A percentile compares a stretch with the other conserved stretches of the same genome.
Conservation (phyloP, 2,329 filamentous ascomycete species). For the Seiridium cupressi region DNA sequence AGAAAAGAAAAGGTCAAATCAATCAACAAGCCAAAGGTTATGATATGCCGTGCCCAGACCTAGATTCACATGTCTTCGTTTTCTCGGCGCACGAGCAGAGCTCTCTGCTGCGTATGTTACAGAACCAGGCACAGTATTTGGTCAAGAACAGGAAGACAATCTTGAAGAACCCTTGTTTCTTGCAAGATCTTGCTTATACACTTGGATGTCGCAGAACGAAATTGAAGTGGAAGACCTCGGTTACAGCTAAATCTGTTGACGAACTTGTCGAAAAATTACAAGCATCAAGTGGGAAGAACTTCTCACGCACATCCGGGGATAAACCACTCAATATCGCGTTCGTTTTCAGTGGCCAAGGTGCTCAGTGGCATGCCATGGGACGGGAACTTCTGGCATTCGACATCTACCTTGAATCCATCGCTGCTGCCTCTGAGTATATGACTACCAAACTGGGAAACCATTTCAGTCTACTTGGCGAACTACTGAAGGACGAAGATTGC, state of each 20-base stretch:
- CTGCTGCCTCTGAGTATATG: slow-evolving; percentile 26
- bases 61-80: slow-evolving; percentile 35
- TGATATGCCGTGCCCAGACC: slow-evolving; percentile 3
- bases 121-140: slow-evolving; percentile 29
- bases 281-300: slow-evolving; percentile 5
- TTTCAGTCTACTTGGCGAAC: slow-evolving; percentile 29
- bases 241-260: slow-evolving; percentile 31
- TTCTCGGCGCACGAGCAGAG: slow-evolving; percentile 43
- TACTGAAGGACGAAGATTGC: slow-evolving; percentile 22
- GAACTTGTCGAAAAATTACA: slow-evolving; percentile 28
- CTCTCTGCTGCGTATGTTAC: slow-evolving; percentile 34
- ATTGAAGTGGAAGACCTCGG: slow-evolving; percentile 39
- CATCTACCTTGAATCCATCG: slow-evolving; percentile 24
- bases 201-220: slow-evolving; percentile 41
- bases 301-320: slow-evolving; percentile 12
- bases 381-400: slow-evolving; percentile 29
- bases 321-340: slow-evolving; percentile 18
- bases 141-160: background rate
- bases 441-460: slow-evolving; percentile 13
- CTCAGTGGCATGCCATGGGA: slow-evolving; percentile 36
- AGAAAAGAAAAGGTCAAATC: background rate
- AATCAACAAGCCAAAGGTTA: background rate
- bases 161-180: slow-evolving; percentile 11
- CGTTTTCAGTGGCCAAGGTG: slow-evolving; percentile 35
- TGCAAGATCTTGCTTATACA: slow-evolving; percentile 45